Base-by-base conservation (phyloP, 1,284 basidiomycete genomes). In the Quambalaria eucalypti region DNA sequence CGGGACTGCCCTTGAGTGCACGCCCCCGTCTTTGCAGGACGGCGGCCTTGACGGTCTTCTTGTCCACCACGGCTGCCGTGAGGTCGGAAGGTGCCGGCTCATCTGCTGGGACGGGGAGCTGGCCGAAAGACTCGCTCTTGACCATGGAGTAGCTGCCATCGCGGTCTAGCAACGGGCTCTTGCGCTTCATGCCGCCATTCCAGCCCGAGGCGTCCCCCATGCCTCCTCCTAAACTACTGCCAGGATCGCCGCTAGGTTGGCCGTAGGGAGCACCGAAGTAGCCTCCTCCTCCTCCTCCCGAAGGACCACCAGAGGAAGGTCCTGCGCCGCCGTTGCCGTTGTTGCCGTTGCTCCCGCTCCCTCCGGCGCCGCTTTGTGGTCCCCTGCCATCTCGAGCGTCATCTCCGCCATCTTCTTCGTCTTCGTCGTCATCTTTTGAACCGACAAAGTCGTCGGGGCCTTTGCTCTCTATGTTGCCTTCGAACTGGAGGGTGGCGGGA, bases 401-500 rank as follows among this genome's bases (percentile, higher is more conserved):
- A 14, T 14, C 21, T 23, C 47, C 47, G 2, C 9, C 47, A 48
- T 57, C 49, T 30, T 59, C 57, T 19, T 48, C 44, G 12, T 38
- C 53, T 16, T 51, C 57, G 5, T 56, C 54, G 25, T 59, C 39
- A 21, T 50, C 55, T 7, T n/a, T 38, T 5, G 39, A 29, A 19
- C 44, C 26, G 26, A 29, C 25, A 31, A 31, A 54, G 33, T 33
- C 29, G 14, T 56, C 48, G 14, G 57, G 57, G n/a, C 57, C 57
- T 16, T 44, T 38, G 23, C 50, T 29, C 28, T 59, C 57, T 12
- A 51, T 36, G 3, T 49, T 48, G n/a, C 57, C 57, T 6, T 48
- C 40, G 40, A 52, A 44, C 54, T 57, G 52, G 10, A n/a, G 25
- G 28, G 16, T 7, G 33, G 40, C 10, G n/a, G 28, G 12, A 21